Conservation (phyloP, 768 basidiomycete genomes). For the Gloeophyllum trabeum region DNA sequence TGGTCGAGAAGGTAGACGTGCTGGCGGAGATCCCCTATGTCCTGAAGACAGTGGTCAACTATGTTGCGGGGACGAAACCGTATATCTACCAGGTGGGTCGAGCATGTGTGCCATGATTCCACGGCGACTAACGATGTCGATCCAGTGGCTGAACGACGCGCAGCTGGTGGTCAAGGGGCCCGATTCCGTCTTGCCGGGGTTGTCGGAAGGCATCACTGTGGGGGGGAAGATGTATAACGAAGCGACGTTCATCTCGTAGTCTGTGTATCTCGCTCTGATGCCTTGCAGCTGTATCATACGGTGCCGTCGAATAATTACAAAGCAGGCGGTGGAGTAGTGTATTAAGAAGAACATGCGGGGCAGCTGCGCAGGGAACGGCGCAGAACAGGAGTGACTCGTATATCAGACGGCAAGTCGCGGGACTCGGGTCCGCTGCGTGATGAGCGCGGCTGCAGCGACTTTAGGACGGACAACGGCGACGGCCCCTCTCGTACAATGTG, state of each 20-base stretch:
- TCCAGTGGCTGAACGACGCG: conserved; percentile 48
- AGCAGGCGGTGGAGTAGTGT: too few relatives aligned
- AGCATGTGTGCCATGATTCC: conserved; percentile 1
- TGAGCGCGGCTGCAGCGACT: too few relatives aligned
- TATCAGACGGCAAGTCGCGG: too few relatives aligned
- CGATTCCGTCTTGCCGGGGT: conserved; percentile 27
- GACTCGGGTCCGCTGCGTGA: too few relatives aligned
- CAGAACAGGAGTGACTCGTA: too few relatives aligned
- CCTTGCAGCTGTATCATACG: not conserved
- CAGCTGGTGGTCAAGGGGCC: conserved; percentile 36
- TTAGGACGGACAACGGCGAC: too few relatives aligned
- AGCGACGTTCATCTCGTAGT: conserved; percentile 76
- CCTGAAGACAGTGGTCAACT: conserved; percentile 85
- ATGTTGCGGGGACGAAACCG: conserved; percentile 88
- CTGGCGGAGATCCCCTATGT: conserved; percentile 91
- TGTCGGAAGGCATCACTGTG: conserved; percentile 30
- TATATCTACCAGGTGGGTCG: conserved; percentile 81
- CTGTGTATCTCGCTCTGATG: not conserved
- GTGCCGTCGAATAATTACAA: too few relatives aligned
- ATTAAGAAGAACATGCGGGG: too few relatives aligned
- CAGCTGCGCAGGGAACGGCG: too few relatives aligned
- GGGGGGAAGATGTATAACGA: conserved; percentile 78
- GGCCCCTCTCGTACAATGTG: conserved; percentile 23
- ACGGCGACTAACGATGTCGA: not conserved
- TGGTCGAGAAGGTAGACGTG: conserved; percentile 91